phyloP scores from a whole-genome alignment of 805 yeast genomes.

The Metschnikowia peoriensis region DNA sequence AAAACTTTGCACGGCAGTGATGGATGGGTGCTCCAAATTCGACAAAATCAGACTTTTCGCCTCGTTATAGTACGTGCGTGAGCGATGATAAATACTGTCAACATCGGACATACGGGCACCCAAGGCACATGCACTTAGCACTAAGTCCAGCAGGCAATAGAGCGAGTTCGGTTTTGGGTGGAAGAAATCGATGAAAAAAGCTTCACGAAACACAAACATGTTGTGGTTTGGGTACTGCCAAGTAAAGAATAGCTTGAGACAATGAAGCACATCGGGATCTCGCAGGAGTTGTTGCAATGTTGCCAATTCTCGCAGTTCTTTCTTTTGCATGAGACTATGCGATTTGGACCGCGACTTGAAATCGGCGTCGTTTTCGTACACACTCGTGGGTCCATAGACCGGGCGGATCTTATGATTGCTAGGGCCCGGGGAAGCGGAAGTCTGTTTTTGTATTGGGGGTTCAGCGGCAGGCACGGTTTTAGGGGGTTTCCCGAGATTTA shows the following conservation, averaged over 20 bases:
- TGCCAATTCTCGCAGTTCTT: conserved; percentile 14
- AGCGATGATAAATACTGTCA: conserved; percentile 39
- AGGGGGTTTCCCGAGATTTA: not conserved
- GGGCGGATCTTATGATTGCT: conserved; percentile 26
- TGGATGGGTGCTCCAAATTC: conserved; percentile 44
- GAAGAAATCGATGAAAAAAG: conserved; percentile 59
- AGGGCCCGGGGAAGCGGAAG: conserved; percentile 6
- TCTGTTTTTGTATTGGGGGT: not conserved
- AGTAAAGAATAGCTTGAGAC: conserved; percentile 49
- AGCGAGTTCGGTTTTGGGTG: conserved; percentile 50
- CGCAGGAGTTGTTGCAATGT: conserved; percentile 10
- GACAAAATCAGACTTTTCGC: conserved; percentile 44
- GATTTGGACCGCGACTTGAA: conserved; percentile 35
- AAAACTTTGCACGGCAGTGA: conserved; percentile 58
- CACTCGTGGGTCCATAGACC: conserved; percentile 47
- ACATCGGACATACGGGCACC: conserved; percentile 53
- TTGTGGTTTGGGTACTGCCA: conserved; percentile 67
- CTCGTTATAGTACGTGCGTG: conserved; percentile 45
- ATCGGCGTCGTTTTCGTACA: conserved; percentile 36
- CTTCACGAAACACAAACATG: conserved; percentile 61
- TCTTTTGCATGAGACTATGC: conserved; percentile 14
- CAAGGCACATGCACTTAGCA: conserved; percentile 56
- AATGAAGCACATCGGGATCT: conserved; percentile 27
- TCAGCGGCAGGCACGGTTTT: not conserved
- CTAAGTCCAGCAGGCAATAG: conserved; percentile 55